Conservation (phyloP, 495 filamentous ascomycete species). For the Penicillium paradoxum region DNA sequence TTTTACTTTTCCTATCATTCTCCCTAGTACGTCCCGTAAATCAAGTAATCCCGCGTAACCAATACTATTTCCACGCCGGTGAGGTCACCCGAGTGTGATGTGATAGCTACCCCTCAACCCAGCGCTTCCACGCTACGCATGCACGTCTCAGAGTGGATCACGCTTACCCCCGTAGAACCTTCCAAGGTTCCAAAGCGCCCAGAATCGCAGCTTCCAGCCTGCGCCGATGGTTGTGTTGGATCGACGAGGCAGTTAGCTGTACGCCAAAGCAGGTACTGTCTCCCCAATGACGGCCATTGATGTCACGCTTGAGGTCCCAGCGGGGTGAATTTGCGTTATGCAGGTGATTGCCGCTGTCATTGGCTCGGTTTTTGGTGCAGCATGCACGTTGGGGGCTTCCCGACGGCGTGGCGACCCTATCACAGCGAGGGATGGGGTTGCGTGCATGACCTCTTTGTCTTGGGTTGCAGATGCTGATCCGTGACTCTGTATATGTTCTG, state of each 20-base stretch:
- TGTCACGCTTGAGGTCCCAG: conserved; percentile 11
- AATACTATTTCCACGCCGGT: conserved; percentile 5
- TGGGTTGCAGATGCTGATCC: not conserved
- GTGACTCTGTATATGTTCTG: no score
- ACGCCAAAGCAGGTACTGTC: conserved; percentile 1
- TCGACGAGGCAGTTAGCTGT: not conserved
- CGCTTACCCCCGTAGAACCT: not conserved
- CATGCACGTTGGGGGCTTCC: conserved; percentile 6
- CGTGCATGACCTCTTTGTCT: not conserved
- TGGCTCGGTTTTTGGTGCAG: not conserved
- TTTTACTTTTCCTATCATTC: not conserved
- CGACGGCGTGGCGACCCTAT: conserved; percentile 8
- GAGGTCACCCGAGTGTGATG: not conserved
- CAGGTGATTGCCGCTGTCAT: not conserved
- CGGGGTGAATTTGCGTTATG: not conserved
- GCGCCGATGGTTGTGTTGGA: no score
- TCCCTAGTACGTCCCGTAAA: not conserved
- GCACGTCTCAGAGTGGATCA: not conserved
- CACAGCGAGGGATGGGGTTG: not conserved
- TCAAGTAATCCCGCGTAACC: not conserved
- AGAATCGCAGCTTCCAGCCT: not conserved
- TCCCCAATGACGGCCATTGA: conserved; percentile 8
- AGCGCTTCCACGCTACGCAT: conserved; percentile 1
- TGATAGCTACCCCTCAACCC: conserved; percentile 5
- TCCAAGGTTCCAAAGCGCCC: not conserved